Conservation (phyloP, 306 rosid genomes). For the Crotalaria pallida region DNA sequence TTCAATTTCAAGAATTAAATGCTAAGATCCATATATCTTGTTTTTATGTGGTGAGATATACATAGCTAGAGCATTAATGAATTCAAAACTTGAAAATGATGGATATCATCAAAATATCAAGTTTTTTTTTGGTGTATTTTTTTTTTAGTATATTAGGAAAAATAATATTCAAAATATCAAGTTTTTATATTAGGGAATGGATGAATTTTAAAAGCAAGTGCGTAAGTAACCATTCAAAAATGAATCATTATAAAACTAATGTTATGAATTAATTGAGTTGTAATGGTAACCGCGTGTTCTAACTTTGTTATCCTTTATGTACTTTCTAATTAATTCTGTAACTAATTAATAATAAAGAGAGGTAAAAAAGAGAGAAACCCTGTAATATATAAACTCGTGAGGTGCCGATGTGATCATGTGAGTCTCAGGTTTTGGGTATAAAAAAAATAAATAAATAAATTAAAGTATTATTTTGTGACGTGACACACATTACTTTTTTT, state of each 20-base stretch:
- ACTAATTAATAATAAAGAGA: background rate
- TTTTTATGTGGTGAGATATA: background rate
- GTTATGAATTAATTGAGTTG: background rate
- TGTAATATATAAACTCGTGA: too few species aligned
- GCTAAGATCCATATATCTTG: background rate
- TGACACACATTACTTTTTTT: too few species aligned
- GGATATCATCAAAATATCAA: background rate
- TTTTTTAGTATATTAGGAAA: too few species aligned
- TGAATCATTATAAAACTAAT: background rate
- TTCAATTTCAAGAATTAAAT: conserved; percentile 22
- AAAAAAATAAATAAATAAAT: too few species aligned
- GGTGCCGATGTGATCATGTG: too few species aligned
- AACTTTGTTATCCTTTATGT: background rate
- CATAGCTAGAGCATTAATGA: conserved; percentile 12
- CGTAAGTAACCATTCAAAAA: conserved; percentile 6
- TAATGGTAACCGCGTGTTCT: background rate
- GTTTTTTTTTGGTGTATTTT: too few species aligned
- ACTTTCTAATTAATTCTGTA: background rate
- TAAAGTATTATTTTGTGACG: too few species aligned
- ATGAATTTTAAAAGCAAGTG: background rate
- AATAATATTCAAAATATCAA: too few species aligned
- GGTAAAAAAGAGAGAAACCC: background rate
- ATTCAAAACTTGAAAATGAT: background rate
- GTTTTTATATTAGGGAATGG: background rate
- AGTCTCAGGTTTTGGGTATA: too few species aligned